These are phyloP conservation scores for Petunia hybrid DNA, from an alignment of 305 asterid genomes.

Conservation along the genomic window DNA sequence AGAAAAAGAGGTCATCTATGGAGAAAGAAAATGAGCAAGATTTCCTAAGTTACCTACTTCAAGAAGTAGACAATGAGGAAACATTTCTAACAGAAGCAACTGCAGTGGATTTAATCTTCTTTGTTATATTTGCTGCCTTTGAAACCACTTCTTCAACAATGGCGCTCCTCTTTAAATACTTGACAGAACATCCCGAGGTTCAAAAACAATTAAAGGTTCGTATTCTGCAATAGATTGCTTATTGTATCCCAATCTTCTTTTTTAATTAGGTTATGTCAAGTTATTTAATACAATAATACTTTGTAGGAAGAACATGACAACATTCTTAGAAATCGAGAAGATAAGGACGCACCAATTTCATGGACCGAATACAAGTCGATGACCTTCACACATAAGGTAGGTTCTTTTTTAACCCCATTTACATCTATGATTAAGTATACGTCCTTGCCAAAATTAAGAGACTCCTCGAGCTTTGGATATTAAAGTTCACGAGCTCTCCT, in stretches of 20 bases:
- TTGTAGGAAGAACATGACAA: slow-evolving; percentile 36
- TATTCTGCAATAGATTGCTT: background rate
- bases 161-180: slow-evolving; percentile 27
- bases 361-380: slow-evolving; percentile 39
- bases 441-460: too few species aligned
- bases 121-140: slow-evolving; percentile 30
- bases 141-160: slow-evolving; percentile 36
- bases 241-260: background rate
- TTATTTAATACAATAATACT: background rate
- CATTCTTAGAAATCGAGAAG: slow-evolving; percentile 21
- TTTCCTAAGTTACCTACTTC: slow-evolving; percentile 3
- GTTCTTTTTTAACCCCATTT: too few species aligned
- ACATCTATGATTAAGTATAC: too few species aligned
- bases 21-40: background rate
- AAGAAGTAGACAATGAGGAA: slow-evolving; percentile 29
- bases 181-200: slow-evolving; percentile 26
- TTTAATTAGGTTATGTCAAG: background rate
- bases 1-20: background rate
- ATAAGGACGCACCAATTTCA: slow-evolving; percentile 12
- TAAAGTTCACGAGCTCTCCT: too few species aligned
- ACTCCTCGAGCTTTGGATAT: too few species aligned
- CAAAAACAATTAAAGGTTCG: slow-evolving; percentile 30
- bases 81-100: slow-evolving; percentile 30
- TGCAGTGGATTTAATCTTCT: slow-evolving; percentile 13
- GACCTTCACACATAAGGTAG: slow-evolving; percentile 38